A percentile compares a stretch with the other conserved stretches of the same genome.
phyloP scores from a whole-genome alignment of 345 rosid genomes.

The Arabidopsis arenosa region DNA sequence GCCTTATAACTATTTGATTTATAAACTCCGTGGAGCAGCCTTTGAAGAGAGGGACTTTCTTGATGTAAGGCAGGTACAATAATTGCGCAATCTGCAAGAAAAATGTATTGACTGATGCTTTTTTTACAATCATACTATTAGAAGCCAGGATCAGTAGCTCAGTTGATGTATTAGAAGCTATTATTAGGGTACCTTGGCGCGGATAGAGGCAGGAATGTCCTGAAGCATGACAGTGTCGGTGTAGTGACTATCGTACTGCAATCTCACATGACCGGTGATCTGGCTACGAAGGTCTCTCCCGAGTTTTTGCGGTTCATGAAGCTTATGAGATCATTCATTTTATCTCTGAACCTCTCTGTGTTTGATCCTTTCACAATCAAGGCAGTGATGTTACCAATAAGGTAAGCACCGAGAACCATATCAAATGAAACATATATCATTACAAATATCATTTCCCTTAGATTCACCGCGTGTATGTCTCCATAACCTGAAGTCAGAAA shows the following conservation, averaged over 20 bases:
- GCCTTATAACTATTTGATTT: conserved; percentile 77
- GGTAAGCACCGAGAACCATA: conserved; percentile 96
- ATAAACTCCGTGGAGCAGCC: conserved; percentile 87
- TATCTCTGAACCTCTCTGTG: conserved; percentile 92
- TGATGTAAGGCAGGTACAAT: conserved; percentile 65
- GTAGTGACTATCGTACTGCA: conserved; percentile 85
- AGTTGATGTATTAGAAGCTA: not conserved
- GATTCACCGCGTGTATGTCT: conserved; percentile 93
- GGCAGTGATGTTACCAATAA: conserved; percentile 98
- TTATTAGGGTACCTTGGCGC: conserved; percentile 69
- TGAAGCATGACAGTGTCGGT: conserved; percentile 83
- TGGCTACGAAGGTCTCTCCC: conserved; percentile 70
- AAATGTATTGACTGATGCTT: not conserved
- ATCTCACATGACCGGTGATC: conserved; percentile 75
- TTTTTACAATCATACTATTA: not conserved
- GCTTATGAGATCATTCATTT: conserved; percentile 84
- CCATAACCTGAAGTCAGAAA: conserved; percentile 77
- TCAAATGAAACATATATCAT: conserved; percentile 93
- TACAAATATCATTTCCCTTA: conserved; percentile 95
- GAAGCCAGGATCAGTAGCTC: not conserved
- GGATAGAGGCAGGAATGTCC: conserved; percentile 86
- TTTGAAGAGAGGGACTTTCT: conserved; percentile 64
- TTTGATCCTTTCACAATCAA: conserved; percentile 97
- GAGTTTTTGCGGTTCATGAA: conserved; percentile 87
- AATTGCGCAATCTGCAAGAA: conserved; percentile 67